Evolutionary conservation across 148 eudicot species (phyloP), one percentile per base, ranked within the genome.

Genomic region (Rhododendron ovatum): DNA sequence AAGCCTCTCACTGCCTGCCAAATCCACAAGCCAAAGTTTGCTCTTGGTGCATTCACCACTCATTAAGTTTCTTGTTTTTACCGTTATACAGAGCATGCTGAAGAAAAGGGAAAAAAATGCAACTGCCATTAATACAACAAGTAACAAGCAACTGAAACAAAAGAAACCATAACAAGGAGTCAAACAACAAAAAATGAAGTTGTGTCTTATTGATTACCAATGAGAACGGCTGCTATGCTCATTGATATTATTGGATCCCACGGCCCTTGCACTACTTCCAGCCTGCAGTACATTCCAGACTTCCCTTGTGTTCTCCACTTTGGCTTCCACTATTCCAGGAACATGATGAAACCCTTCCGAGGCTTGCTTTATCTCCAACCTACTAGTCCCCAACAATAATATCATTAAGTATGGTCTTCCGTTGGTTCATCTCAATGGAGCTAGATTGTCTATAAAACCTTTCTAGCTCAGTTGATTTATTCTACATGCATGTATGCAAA

Each of bases 141-240:
- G 11, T 24, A 20, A 73, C 45, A 12, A 82, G 65, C 8, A n/a
- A 67, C 9, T 45, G 69, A 53, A 39, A 45, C 55, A 65, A 61
- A 33, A 48, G 4, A 39, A 71, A 45, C 5, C 57, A 83, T 26
- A 6, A 30, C 17, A 61, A 33, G 22, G 82, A 65, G 30, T 51
- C 4, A 86, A 83, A 30, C 22, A 86, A 74, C 26, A 12, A 39
- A 13, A 74, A 47, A 50, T 18, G 12, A 41, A 67, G 14, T 0
- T 45, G 35, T 33, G 43, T 57, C 37, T 69, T 3, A 69, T 28
- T 80, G 9, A 47, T 87, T 88, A 96, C 98, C 99, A 96, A 90
- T 96, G 98, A 89, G 99, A 96, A 22, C 98, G 98, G 84, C 98
- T 96, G 89, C 99, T 96, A 81, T 95, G 98, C 88, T 96, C 98